A percentile compares a stretch with the other conserved stretches of the same genome.
These are phyloP conservation scores for Durio zibethinus DNA, from an alignment of 345 rosid genomes.

Conservation along the genomic window DNA sequence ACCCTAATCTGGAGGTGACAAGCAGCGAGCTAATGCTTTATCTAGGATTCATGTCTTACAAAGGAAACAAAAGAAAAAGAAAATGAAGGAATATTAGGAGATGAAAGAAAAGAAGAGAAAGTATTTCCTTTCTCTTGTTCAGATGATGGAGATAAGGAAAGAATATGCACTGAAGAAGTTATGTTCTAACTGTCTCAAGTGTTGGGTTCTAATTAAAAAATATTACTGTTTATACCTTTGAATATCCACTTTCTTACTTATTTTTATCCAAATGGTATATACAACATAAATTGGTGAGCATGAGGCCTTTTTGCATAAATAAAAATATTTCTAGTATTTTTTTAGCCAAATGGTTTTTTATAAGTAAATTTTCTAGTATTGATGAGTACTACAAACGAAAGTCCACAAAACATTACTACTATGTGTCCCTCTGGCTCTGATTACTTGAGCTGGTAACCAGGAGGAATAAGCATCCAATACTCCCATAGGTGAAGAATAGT, in stretches of 20 bases:
- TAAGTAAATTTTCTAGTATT: no score
- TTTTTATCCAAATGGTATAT: not conserved
- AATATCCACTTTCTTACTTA: conserved; percentile 5
- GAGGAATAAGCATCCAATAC: no score
- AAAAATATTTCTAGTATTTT: no score
- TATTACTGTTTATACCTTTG: not conserved
- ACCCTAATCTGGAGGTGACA: not conserved
- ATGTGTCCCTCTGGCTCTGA: no score
- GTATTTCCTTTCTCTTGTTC: not conserved
- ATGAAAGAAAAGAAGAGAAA: not conserved
- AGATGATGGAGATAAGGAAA: not conserved
- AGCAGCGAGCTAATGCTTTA: not conserved
- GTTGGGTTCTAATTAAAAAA: not conserved
- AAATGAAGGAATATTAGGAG: not conserved
- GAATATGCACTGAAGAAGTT: not conserved
- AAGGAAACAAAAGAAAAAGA: not conserved
- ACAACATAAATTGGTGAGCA: not conserved
- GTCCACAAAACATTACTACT: no score
- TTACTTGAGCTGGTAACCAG: no score
- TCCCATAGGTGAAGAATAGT: no score
- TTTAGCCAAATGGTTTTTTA: no score
- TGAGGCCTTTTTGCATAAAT: not conserved
- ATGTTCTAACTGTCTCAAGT: not conserved
- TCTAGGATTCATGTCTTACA: not conserved
- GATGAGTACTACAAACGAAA: no score